Evolutionary conservation across 305 asterid species (phyloP).

Genomic region (Solanum hybrid): DNA sequence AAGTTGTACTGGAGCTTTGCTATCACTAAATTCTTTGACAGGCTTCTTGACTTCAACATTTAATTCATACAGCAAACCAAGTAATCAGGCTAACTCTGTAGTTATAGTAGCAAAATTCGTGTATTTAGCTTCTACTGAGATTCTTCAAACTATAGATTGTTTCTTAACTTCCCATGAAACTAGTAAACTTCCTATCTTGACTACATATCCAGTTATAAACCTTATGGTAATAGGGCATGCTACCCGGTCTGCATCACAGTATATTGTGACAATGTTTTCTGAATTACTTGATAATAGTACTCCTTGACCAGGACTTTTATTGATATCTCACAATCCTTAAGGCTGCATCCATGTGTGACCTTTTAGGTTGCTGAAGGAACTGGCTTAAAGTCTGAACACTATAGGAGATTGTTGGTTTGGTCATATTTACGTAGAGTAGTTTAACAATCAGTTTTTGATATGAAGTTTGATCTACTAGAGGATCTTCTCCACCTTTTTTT

Average conservation of each 20-base stretch:
- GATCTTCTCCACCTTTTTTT: neutral
- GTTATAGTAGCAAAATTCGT: neutral
- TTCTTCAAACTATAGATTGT: neutral
- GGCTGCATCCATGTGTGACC: neutral
- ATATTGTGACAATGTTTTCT: neutral
- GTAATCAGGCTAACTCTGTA: neutral
- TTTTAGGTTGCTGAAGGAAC: neutral
- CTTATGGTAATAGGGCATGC: neutral
- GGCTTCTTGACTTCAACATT: neutral
- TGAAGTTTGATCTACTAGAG: neutral
- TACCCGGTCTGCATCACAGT: neutral
- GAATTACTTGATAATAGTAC: neutral
- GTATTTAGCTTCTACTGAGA: neutral
- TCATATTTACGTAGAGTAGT: neutral
- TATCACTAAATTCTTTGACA: neutral
- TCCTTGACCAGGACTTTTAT: neutral
- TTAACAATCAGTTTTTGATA: neutral
- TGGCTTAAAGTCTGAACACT: neutral
- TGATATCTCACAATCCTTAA: neutral
- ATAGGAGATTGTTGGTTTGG: neutral
- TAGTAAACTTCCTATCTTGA: neutral
- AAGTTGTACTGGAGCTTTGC: neutral
- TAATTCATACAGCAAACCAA: neutral
- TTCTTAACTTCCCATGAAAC: neutral
- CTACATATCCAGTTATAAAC: neutral